These are phyloP conservation scores for Poronia punctata DNA, from an alignment of 495 filamentous ascomycete species.

Conservation along the genomic window DNA sequence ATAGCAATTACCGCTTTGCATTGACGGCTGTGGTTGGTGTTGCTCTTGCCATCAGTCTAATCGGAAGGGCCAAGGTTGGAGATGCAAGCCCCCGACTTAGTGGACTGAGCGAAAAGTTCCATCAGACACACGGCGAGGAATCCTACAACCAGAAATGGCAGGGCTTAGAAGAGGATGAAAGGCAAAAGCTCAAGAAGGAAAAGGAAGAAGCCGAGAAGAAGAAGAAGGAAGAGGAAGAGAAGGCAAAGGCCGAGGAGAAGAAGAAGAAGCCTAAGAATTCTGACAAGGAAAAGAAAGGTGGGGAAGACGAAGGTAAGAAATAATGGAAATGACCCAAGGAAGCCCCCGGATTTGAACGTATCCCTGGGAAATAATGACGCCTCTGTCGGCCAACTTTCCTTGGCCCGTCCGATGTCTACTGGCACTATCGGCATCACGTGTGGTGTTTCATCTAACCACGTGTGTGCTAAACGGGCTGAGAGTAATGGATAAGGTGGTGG, in stretches of 20 bases:
- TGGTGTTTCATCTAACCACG: too few relatives aligned
- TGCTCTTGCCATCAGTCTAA: constrained; percentile 76
- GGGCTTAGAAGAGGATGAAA: constrained; percentile 50
- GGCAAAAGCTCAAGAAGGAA: constrained; percentile 36
- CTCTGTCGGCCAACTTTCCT: too few relatives aligned
- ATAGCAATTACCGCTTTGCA: constrained; percentile 88
- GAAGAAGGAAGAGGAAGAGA: constrained; percentile 24
- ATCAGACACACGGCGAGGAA: constrained; percentile 31
- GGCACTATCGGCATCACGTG: too few relatives aligned
- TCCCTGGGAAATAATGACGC: constrained; percentile 1
- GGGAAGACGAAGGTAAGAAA: constrained; percentile 4
- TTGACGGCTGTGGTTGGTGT: constrained; percentile 88
- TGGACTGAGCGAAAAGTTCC: constrained; percentile 55
- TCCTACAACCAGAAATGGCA: constrained; percentile 57
- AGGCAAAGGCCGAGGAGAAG: constrained; percentile 21
- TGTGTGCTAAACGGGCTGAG: too few relatives aligned
- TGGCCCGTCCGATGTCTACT: too few relatives aligned
- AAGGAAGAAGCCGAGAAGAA: constrained; percentile 29
- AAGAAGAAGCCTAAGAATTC: constrained; percentile 9
- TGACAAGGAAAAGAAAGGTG: constrained; percentile 1
- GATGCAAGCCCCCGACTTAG: constrained; percentile 38
- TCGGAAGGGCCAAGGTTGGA: constrained; percentile 80
- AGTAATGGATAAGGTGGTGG: too few relatives aligned
- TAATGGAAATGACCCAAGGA: too few relatives aligned
- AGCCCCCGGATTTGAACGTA: too few relatives aligned